Base-by-base conservation (phyloP, 257 asterid species). In the Gynochthodes officinalis region DNA sequence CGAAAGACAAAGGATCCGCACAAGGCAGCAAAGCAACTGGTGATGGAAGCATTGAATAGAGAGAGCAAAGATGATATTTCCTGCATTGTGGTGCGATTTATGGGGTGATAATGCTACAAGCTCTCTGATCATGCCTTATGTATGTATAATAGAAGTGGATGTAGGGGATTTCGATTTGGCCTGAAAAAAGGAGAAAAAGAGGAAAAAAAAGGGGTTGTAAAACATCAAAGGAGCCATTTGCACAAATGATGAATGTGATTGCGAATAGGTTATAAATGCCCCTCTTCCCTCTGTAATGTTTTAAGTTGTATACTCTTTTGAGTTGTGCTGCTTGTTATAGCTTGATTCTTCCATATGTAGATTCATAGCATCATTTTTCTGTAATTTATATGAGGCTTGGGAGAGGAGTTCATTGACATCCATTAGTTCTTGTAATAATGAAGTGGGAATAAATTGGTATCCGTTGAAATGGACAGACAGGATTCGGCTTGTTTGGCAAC, bases 51-150 rank as follows among this genome's bases (percentile, higher is more conserved):
- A 35, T 42, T 93, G 81, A 59, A 83, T 77, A 82, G 94, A 80
- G 97, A 93, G 37, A 93, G 98, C 66, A 90, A 88, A 85, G 98
- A 93, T 14, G 98, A 93, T 65, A 90, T 93, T 67, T 90, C 98
- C 27, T 90, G 97, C 96, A 79, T 93, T 14, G 96, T 93, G 23
- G 86, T 93, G 71, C 92, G 91, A 12, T 93, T 90, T 84, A 81
- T 78, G 80, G 81, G 74, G 75, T 81, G 75, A 77, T 62, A 61
- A n/a, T 8, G 28, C 7, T 58, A 28, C 46, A 27, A 44, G 7
- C 64, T 46, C 2, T 72, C 79, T 11, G 42, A 37, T 49, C 68
- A 67, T 54, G 81, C 64, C 70, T 78, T 68, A 78, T 71, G 62
- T 75, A 75, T 82, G 82, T 81, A 82, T 76, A 74, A 80, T 53